A percentile compares a stretch with the other conserved stretches of the same genome.
Evolutionary conservation across 2,329 filamentous ascomycete genomes (phyloP).

Genomic region (Lachnellula occidentalis): DNA sequence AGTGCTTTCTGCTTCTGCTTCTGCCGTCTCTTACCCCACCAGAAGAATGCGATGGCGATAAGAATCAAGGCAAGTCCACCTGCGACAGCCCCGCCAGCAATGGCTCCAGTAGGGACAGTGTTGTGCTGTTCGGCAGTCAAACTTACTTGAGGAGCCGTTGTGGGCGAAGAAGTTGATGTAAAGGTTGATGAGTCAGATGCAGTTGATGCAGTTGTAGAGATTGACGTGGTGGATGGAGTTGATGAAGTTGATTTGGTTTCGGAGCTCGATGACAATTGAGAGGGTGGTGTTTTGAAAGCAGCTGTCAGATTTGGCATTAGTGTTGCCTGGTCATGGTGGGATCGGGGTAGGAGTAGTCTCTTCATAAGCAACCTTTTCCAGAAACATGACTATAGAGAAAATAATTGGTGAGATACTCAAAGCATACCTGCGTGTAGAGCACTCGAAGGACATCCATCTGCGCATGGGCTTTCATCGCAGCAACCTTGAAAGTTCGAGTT

Average conservation of each 20-base stretch:
- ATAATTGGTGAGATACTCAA: too few species aligned
- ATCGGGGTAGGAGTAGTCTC: too few species aligned
- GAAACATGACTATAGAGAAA: too few species aligned
- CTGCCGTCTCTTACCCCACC: background rate
- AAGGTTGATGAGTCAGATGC: background rate
- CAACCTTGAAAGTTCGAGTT: conserved; percentile 15
- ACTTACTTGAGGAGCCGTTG: background rate
- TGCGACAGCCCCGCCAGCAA: background rate
- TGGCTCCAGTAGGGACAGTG: background rate
- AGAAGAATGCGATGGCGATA: background rate
- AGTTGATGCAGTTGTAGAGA: background rate
- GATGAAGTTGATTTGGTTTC: background rate
- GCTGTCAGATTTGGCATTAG: background rate
- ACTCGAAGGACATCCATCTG: background rate
- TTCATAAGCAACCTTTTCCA: too few species aligned
- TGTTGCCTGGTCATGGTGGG: too few species aligned
- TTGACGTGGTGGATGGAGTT: background rate
- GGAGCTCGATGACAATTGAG: background rate
- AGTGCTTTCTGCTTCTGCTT: background rate
- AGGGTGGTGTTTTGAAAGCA: background rate
- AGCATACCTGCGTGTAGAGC: background rate
- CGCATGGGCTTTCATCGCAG: conserved; percentile 9
- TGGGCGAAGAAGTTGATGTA: background rate
- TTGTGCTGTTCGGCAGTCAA: background rate
- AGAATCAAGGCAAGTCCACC: background rate